Percentiles rank a stretch among this genome's conserved stretches.
Evolutionary conservation across 306 rosid genomes (phyloP).

Genomic region (Trichosanthes cucumerina): DNA sequence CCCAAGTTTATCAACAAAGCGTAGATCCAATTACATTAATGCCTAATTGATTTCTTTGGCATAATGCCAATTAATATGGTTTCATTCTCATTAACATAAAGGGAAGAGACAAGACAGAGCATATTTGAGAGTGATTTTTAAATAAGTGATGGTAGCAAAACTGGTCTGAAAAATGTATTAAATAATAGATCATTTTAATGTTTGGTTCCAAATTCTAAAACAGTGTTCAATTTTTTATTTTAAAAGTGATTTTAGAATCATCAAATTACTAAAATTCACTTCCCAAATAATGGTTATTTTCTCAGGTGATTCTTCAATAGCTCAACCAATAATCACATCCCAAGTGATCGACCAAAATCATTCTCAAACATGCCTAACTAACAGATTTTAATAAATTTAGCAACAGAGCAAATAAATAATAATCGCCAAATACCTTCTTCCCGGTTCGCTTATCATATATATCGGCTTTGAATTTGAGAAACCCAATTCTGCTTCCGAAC

Average conservation of each 20-base stretch:
- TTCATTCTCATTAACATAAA: background rate
- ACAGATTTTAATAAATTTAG: background rate
- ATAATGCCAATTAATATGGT: background rate
- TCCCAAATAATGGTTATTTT: background rate
- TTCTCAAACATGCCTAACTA: background rate
- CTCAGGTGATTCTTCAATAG: background rate
- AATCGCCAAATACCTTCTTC: conserved; percentile 38
- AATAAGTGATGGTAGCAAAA: background rate
- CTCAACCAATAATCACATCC: background rate
- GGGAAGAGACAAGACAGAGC: background rate
- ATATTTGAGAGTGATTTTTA: background rate
- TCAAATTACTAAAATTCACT: background rate
- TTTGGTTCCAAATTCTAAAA: background rate
- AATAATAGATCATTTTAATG: background rate
- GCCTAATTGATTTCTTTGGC: background rate
- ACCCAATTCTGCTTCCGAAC: conserved; percentile 79
- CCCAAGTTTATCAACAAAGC: background rate
- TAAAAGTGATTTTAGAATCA: background rate
- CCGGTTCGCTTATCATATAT: conserved; percentile 67
- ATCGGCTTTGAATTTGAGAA: conserved; percentile 83
- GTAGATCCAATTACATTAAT: background rate
- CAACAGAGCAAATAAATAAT: background rate
- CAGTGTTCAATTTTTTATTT: no score
- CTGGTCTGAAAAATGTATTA: background rate
- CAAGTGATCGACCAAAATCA: background rate